Percentiles rank a stretch among this genome's conserved stretches.
Evolutionary conservation across 495 filamentous ascomycete genomes (phyloP).

Genomic region (Ascodesmis nigricans): DNA sequence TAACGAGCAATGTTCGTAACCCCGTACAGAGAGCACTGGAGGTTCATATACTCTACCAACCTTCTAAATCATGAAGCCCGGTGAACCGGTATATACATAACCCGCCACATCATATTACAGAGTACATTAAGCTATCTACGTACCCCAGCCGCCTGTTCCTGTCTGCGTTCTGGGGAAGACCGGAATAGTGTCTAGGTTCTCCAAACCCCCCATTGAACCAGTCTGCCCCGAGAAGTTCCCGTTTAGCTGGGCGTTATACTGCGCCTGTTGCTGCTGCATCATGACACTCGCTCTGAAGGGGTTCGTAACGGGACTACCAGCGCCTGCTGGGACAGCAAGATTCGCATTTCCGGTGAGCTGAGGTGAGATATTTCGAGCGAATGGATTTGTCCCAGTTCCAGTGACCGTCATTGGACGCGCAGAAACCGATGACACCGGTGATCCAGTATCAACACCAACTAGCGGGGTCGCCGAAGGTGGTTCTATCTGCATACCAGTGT

Average conservation of each 20-base stretch:
- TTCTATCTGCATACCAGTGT: constrained; percentile 24
- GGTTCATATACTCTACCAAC: too few relatives aligned
- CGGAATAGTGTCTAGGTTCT: constrained; percentile 56
- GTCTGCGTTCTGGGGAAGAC: constrained; percentile 83
- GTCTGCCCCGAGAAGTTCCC: constrained; percentile 17
- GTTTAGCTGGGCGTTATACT: constrained; percentile 24
- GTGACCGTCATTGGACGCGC: constrained; percentile 1
- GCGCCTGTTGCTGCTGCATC: constrained; percentile 59
- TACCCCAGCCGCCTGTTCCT: too few relatives aligned
- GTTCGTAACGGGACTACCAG: constrained; percentile 80
- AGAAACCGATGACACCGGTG: too few relatives aligned
- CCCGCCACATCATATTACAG: too few relatives aligned
- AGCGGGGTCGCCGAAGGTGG: constrained; percentile 19
- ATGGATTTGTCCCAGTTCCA: constrained; percentile 48
- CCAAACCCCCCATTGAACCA: constrained; percentile 65
- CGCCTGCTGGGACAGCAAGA: constrained; percentile 35
- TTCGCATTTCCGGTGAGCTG: constrained; percentile 26
- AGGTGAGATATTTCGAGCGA: constrained; percentile 28
- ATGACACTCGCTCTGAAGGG: constrained; percentile 75
- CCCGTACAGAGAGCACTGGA: too few relatives aligned
- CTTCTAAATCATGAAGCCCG: too few relatives aligned
- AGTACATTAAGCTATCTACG: too few relatives aligned
- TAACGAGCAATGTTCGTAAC: too few relatives aligned
- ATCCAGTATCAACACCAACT: too few relatives aligned
- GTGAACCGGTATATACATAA: too few relatives aligned